Conservation (phyloP, 306 rosid species). For the Ormosia semicastrata region DNA sequence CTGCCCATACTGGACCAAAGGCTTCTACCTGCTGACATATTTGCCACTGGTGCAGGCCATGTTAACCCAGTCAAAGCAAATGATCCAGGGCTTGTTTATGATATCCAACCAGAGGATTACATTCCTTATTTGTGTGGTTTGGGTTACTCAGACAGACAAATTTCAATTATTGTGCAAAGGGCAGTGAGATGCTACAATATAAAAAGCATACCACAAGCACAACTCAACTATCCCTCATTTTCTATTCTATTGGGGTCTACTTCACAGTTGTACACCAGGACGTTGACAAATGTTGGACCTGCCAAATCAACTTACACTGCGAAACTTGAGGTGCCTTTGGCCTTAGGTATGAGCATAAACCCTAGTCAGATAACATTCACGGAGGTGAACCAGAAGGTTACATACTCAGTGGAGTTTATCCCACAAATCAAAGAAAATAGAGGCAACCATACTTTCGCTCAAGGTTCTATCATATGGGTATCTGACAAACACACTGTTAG, state of each 20-base stretch:
- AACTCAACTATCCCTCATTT: slow-evolving; percentile 60
- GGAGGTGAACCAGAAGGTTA: slow-evolving; percentile 38
- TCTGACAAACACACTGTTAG: slow-evolving; percentile 44
- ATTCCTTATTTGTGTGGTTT: slow-evolving; percentile 57
- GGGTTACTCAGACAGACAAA: slow-evolving; percentile 39
- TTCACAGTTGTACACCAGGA: slow-evolving; percentile 42
- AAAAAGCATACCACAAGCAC: slow-evolving; percentile 32
- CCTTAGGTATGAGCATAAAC: slow-evolving; percentile 27
- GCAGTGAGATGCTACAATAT: slow-evolving; percentile 33
- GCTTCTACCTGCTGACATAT: slow-evolving; percentile 41
- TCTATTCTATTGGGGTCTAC: slow-evolving; percentile 29
- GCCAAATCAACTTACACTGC: slow-evolving; percentile 34
- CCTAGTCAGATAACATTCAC: slow-evolving; percentile 39
- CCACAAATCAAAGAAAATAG: slow-evolving; percentile 30
- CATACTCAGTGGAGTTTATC: slow-evolving; percentile 31
- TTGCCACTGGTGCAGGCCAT: slow-evolving; percentile 64
- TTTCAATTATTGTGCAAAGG: slow-evolving; percentile 26
- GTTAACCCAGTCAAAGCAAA: slow-evolving; percentile 55
- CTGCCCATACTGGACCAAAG: slow-evolving; percentile 34
- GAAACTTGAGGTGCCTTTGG: slow-evolving; percentile 33
- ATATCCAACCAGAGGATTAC: slow-evolving; percentile 42
- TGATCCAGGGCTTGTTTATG: slow-evolving; percentile 55
- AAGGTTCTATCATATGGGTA: slow-evolving; percentile 53
- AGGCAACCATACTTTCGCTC: slow-evolving; percentile 19
- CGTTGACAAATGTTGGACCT: slow-evolving; percentile 52